Evolutionary conservation across 106 monocot genomes (phyloP), one percentile per base, ranked within the genome.

Genomic region (Apostasia shenzhenica): DNA sequence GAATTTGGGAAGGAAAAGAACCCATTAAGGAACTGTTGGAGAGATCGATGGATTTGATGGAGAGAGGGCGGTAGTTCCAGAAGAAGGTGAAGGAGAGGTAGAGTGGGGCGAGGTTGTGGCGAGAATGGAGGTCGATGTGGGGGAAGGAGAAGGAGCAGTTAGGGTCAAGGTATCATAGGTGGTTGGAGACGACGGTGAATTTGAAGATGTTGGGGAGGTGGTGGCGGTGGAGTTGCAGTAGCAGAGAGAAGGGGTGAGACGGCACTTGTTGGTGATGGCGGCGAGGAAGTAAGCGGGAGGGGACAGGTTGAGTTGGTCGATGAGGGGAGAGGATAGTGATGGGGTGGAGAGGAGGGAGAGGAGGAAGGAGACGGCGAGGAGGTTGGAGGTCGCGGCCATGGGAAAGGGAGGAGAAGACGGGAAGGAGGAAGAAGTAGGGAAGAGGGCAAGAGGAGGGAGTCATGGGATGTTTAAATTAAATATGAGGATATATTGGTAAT

Each of bases 221-320:
- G 47, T 12, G 53, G 70, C 9, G 10, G 69, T 45, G 57, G 59
- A 58, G 54, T 77, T 77, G 77, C 70, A 77, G 70, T 77, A 77
- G 8, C 54, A 53, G 77, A 77, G 77, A 47, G 63, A 48, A 26
- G 77, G 70, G 55, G 70, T 55, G 1, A 1, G 6, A 9, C 1
- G 45, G 77, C 77, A 77, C 46, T 70, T 65, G 62, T 53, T 41
- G 63, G 70, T 26, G 62, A 70, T 51, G 14, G 38, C 48, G 11
- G 70, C 39, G 37, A 39, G 4, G 63, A 70, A 77, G 37, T 76
- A 46, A 6, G 76, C 55, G 12, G 76, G 76, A 8, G 63, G 70
- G 5, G 59, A 54, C 61, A 41, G 52, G 62, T 76, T 76, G 6
- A 75, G 60, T 75, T 75, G 59, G 45, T 68, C 14, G 41, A 75